Evolutionary conservation across 768 basidiomycete species (phyloP).

Genomic region (Bullera alba): DNA sequence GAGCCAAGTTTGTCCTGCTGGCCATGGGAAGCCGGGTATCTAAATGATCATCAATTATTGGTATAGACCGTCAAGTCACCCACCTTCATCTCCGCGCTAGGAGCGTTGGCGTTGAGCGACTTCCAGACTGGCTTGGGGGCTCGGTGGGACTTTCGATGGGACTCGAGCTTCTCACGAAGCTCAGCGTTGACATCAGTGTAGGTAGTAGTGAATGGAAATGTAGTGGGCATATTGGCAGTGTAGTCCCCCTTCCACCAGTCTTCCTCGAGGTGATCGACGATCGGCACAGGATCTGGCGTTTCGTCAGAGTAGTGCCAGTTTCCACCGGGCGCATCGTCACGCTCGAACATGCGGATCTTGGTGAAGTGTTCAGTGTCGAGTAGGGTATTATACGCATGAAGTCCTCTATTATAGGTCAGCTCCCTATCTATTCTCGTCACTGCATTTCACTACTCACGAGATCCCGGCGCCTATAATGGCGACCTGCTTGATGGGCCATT

Average conservation of each 20-base stretch:
- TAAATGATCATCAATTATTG: slow-evolving; percentile 1
- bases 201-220: not conserved
- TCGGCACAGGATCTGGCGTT: slow-evolving; percentile 1
- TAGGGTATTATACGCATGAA: slow-evolving; percentile 8
- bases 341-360: slow-evolving; percentile 18
- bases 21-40: slow-evolving; percentile 15
- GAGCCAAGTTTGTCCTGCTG: slow-evolving; percentile 9
- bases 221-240: not conserved
- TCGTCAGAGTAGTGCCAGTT: slow-evolving; percentile 26
- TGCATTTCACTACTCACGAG: slow-evolving; percentile 11
- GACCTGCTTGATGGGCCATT: slow-evolving; percentile 20
- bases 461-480: slow-evolving; percentile 28
- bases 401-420: too few relatives aligned
- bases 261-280: not conserved
- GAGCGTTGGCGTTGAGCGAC: slow-evolving; percentile 12
- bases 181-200: not conserved
- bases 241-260: slow-evolving; percentile 20
- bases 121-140: slow-evolving; percentile 19
- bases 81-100: slow-evolving; percentile 12
- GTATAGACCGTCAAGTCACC: too few relatives aligned
- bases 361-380: slow-evolving; percentile 1
- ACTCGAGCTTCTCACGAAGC: slow-evolving; percentile 2
- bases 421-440: too few relatives aligned
- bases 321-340: slow-evolving; percentile 19
- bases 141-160: slow-evolving; percentile 2